Evolutionary conservation across 2,329 filamentous ascomycete species (phyloP).

Genomic region (Fusarium ramigenum): DNA sequence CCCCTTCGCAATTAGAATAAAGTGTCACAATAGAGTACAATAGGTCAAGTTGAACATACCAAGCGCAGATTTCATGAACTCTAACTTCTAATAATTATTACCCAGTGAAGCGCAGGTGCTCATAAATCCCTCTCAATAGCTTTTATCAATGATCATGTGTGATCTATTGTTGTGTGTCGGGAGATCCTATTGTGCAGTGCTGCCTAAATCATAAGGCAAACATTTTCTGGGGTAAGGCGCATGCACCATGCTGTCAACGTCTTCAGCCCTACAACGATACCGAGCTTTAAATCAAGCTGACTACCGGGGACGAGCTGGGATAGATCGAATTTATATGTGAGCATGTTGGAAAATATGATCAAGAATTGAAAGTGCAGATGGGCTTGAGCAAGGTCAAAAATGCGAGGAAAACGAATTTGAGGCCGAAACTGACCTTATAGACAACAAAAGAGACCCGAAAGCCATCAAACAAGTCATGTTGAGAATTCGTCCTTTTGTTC

Average conservation of each 20-base stretch:
- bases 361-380: constrained; percentile 31
- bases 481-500: constrained; percentile 10
- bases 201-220: neutral
- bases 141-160: neutral
- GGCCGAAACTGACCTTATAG: neutral
- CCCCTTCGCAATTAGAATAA: too few relatives aligned
- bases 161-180: neutral
- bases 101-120: neutral
- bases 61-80: neutral
- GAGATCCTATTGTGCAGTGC: neutral
- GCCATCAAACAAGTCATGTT: neutral
- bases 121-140: neutral
- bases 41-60: neutral
- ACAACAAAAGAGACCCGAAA: neutral
- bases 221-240: neutral
- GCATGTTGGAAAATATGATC: constrained; percentile 2
- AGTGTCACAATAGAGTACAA: neutral
- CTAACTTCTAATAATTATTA: neutral
- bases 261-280: constrained; percentile 42
- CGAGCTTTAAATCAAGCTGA: constrained; percentile 37
- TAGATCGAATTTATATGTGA: constrained; percentile 19
- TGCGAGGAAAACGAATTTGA: constrained; percentile 6
- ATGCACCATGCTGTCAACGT: constrained; percentile 3
- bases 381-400: constrained; percentile 6
- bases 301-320: constrained; percentile 37